phyloP scores from a whole-genome alignment of 2,329 filamentous ascomycete species.

The Xylaria sp. region DNA sequence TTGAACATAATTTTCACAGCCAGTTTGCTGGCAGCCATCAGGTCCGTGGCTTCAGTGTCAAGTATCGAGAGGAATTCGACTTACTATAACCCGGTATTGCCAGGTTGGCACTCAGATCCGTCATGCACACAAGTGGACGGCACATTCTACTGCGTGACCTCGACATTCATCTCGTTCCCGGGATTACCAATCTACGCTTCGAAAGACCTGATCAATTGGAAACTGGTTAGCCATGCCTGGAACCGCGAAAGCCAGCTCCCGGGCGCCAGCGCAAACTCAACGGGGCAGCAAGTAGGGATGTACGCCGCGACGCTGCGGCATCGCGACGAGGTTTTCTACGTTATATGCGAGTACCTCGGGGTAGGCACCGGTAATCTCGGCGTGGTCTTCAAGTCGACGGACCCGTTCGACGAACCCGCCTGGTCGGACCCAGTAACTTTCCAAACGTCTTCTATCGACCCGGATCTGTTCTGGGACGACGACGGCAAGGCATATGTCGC shows the following conservation, averaged over 20 bases:
- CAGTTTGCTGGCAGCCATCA: conserved; percentile 22
- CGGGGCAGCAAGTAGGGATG: conserved; percentile 49
- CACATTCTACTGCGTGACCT: conserved; percentile 64
- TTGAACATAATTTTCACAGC: neutral
- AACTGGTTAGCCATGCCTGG: conserved; percentile 55
- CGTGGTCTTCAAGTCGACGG: conserved; percentile 53
- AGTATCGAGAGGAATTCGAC: conserved; percentile 36
- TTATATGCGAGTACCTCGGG: conserved; percentile 49
- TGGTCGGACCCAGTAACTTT: conserved; percentile 57
- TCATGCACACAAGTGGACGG: conserved; percentile 53
- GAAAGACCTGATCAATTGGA: conserved; percentile 63
- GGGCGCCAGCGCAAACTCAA: conserved; percentile 48
- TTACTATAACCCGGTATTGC: conserved; percentile 58
- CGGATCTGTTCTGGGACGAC: conserved; percentile 57
- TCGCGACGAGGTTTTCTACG: conserved; percentile 48
- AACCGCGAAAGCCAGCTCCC: conserved; percentile 57
- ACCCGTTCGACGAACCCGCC: conserved; percentile 53
- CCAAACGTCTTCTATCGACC: conserved; percentile 51
- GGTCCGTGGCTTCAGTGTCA: conserved; percentile 10
- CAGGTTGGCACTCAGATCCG: conserved; percentile 63
- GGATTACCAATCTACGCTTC: conserved; percentile 64
- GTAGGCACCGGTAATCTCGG: conserved; percentile 27
- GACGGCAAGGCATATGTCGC: conserved; percentile 54
- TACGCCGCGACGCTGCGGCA: conserved; percentile 51
- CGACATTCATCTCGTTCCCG: conserved; percentile 64